Base-by-base conservation (phyloP, 2,329 filamentous ascomycete genomes). In the Fusarium haematococcum region DNA sequence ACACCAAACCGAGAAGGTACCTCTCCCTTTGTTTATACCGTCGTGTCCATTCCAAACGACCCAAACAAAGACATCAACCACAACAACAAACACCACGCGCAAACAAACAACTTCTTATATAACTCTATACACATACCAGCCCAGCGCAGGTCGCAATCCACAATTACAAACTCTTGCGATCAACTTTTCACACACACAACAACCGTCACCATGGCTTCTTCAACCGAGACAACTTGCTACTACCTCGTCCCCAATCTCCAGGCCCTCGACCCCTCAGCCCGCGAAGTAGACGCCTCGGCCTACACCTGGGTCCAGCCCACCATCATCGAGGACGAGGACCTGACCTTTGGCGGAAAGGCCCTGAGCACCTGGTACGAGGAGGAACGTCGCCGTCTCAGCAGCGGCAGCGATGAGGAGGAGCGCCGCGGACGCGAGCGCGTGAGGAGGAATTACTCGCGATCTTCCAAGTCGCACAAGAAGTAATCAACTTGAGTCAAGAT, bases 301-400 rank as follows among this genome's bases (percentile, higher is more conserved):
- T 80, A 82, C 68, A 70, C 81, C 54, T 90, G 88, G 88, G 85
- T 88, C 71, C 84, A 87, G 63, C 85, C 87, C 37, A 90, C 87
- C 58, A 83, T 88, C 69, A 91, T 91, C 75, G 88, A 91, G 65
- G 89, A 91, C 77, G 88, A 90, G 66, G 89, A 91, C 73, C 83
- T 91, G 41, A 90, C 86, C 79, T 91, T 91, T 75, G 88, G 88
- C 65, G 89, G 89, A 76, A 91, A 91, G 85, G 85, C 88, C 43
- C 80, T 91, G 48, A 88, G 88, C 79, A 82, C 86, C 18, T 90
- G 88, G 88, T 89, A 91, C 79, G 89, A 91, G 81, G 89, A 91
- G 82, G 88, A 89, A 71, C 84, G 87, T 48, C 81, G 84, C 59
- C 82, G 85, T 20, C 79, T 85, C 60, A 86, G 83, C 81, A 81